Evolutionary conservation across 2,329 filamentous ascomycete genomes (phyloP), one percentile per base, ranked within the genome.

Genomic region (Fusarium dimerum): DNA sequence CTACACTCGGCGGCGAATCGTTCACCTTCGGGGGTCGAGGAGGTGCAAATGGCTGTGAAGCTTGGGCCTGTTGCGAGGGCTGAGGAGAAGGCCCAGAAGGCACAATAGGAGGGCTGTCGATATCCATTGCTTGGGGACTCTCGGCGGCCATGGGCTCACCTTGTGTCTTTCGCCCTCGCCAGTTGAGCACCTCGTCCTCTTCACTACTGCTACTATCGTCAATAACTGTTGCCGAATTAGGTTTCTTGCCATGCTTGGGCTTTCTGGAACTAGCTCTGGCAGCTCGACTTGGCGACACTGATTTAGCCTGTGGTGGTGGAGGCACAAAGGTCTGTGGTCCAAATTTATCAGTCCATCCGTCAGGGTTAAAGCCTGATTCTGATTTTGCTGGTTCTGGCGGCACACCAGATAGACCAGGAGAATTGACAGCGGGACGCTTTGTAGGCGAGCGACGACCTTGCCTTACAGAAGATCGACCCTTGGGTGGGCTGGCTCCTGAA

Each of bases 111-210:
- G 82, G 81, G 5, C 80, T 76, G 61, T 87, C 84, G 46, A 87
- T 85, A 57, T 87, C 84, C 84, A 87, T 87, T 13, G 83, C 82
- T 51, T 79, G 81, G 3, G 82, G 80, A 56, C 79, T 83, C 36
- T 74, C 74, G 11, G 68, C 66, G 17, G 59, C 56, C 6, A 56
- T 50, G 3, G 67, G 61, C 26, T 66, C 65, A 12, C 61, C 52
- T 36, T 70, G 66, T 6, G 65, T 56, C 44, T 72, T 71, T 50
- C 71, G 65, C 42, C 71, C 69, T 39, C 65, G 55, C 71, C 71
- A 68, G 39, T 71, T 56, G 7, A 68, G 62, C 6, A 55, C 61
- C 49, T 72, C 75, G 41, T 77, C 76, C 6, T 76, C 75, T 11
- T 36, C 32, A 15, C 32, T 36, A 10, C 74, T 78, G 47, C 73